Base-by-base conservation (phyloP, 257 asterid genomes). In the Scutellaria barbata region DNA sequence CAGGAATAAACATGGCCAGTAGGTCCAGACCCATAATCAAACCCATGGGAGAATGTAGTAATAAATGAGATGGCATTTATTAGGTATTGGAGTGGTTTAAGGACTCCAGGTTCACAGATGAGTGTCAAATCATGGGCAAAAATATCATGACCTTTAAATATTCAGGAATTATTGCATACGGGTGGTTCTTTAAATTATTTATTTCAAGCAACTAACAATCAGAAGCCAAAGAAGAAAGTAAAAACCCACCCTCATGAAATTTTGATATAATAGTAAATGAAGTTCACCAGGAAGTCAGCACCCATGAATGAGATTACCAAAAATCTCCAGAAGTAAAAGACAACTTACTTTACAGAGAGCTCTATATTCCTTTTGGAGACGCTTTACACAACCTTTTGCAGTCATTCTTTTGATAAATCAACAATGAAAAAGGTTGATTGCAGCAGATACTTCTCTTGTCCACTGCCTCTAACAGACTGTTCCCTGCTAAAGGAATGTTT, bases 301-400 rank as follows among this genome's bases (percentile, higher is more conserved):
- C n/a, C n/a, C n/a, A n/a, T n/a, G n/a, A n/a, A n/a, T n/a, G n/a
- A n/a, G n/a, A n/a, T n/a, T n/a, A n/a, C n/a, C n/a, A n/a, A n/a
- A 74, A 17, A 40, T 57, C 47, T 66, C 47, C 57, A 72, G 18
- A 76, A 54, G 46, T 51, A 58, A 64, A 60, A 22, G 69, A 42
- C 52, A 14, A 52, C 95, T 78, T 83, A 95, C 99, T 81, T 95
- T 92, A 77, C 95, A 90, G 47, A 95, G 95, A 66, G 98, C 86
- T 87, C 98, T 83, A 77, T 88, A 92, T 83, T 95, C 99, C 83
- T 92, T 95, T 78, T 90, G 99, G 40, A 95, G 96, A 75, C 99
- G 98, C 85, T 89, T 90, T 42, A 92, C 92, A 56, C 99, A 94
- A 10, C 90, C 93, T 55, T 77, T 92, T 77, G 85, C 92, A 53